Percentiles rank a stretch among this genome's conserved stretches.
Evolutionary conservation across 345 rosid genomes (phyloP).

Genomic region (Balakata baccata): DNA sequence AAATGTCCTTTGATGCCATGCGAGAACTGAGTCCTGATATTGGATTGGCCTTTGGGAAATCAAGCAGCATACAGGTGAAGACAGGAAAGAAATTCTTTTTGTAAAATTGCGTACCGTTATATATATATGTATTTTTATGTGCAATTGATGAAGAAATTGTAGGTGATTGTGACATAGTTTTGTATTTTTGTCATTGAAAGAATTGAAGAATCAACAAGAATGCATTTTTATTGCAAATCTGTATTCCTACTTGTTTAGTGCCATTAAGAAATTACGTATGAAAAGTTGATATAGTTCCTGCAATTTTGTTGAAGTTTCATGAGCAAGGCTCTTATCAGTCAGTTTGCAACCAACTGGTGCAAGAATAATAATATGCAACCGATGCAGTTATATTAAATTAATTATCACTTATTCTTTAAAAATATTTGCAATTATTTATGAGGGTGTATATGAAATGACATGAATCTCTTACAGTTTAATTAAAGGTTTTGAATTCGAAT

Average conservation of each 20-base stretch:
- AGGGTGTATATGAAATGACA: no score
- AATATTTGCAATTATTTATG: no score
- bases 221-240: background rate
- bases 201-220: conserved; percentile 13
- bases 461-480: no score
- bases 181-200: conserved; percentile 15
- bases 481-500: no score
- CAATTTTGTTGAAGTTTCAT: background rate
- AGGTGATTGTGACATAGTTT: conserved; percentile 24
- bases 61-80: background rate
- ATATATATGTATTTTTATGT: conserved; percentile 2
- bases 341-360: background rate
- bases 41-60: conserved; percentile 10
- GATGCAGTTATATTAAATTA: no score
- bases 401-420: no score
- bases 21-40: conserved; percentile 13
- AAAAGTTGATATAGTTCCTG: background rate
- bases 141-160: conserved; percentile 24
- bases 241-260: background rate
- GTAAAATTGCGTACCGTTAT: conserved; percentile 18
- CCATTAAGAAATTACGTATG: background rate
- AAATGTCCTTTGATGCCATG: conserved; percentile 15
- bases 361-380: no score
- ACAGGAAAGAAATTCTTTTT: conserved; percentile 7
- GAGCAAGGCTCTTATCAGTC: background rate